Percentiles rank a stretch among this genome's conserved stretches.
Evolutionary conservation across 805 yeast species (phyloP).

Genomic region (Candida morakotiae): DNA sequence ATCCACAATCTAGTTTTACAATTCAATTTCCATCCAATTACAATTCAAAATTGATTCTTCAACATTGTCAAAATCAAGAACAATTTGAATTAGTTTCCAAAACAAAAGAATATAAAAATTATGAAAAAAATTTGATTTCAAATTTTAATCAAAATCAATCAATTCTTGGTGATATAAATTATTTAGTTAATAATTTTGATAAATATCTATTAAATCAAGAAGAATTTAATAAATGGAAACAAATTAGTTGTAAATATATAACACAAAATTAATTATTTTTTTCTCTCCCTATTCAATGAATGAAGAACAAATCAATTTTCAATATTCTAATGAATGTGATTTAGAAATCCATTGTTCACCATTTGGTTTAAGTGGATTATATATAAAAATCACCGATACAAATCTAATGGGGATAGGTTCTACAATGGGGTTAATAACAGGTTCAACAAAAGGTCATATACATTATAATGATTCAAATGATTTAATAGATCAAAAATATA

Average conservation of each 20-base stretch:
- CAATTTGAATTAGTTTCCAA: constrained; percentile 14
- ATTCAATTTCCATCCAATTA: constrained; percentile 26
- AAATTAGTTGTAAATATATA: background rate
- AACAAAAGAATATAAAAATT: constrained; percentile 17
- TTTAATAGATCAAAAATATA: constrained; percentile 43
- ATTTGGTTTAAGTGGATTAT: constrained; percentile 50
- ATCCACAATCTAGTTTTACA: constrained; percentile 22
- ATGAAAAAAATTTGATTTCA: constrained; percentile 23
- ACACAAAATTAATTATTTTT: background rate
- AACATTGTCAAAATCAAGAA: constrained; percentile 14
- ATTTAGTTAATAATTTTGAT: constrained; percentile 26
- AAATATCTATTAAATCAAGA: background rate
- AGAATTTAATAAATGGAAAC: constrained; percentile 11
- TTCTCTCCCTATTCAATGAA: background rate
- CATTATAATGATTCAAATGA: constrained; percentile 48
- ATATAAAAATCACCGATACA: constrained; percentile 44
- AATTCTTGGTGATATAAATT: constrained; percentile 27
- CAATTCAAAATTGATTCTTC: constrained; percentile 25
- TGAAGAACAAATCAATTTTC: constrained; percentile 23
- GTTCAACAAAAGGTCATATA: constrained; percentile 44
- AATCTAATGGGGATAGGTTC: constrained; percentile 53
- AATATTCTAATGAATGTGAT: constrained; percentile 48
- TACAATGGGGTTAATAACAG: constrained; percentile 55
- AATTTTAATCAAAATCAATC: constrained; percentile 17
- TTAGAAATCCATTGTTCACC: constrained; percentile 55